Evolutionary conservation across 2,329 filamentous ascomycete species (phyloP).

Genomic region (Colletotrichum orchidophilum): DNA sequence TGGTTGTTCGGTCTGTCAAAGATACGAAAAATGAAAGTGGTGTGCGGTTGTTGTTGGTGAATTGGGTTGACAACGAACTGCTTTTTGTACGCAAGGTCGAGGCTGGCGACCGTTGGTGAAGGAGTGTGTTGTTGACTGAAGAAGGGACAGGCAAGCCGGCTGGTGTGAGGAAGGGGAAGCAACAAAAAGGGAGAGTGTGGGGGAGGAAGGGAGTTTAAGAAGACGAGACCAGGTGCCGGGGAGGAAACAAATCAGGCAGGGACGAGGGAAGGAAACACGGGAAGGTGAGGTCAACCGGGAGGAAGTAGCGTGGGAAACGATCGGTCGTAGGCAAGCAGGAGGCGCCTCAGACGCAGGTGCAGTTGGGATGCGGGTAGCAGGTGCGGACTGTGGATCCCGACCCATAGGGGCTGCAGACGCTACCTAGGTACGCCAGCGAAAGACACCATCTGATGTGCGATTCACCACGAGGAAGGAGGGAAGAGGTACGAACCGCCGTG

Average conservation of each 20-base stretch:
- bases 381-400: slow-evolving; percentile 20
- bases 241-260: slow-evolving; percentile 22
- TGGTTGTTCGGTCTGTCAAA: slow-evolving; percentile 58
- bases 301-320: slow-evolving; percentile 13
- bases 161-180: slow-evolving; percentile 30
- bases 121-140: slow-evolving; percentile 31
- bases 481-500: background rate
- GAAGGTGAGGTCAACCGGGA: slow-evolving; percentile 32
- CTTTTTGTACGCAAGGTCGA: slow-evolving; percentile 28
- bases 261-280: slow-evolving; percentile 29
- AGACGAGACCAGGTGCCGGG: slow-evolving; percentile 33
- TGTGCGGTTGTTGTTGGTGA: slow-evolving; percentile 43
- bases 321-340: background rate
- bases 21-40: slow-evolving; percentile 56
- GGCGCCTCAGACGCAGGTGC: slow-evolving; percentile 2
- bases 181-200: slow-evolving; percentile 19
- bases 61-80: slow-evolving; percentile 25
- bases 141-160: slow-evolving; percentile 31
- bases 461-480: slow-evolving; percentile 32
- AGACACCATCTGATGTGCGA: slow-evolving; percentile 18
- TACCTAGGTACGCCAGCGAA: background rate
- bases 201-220: slow-evolving; percentile 33
- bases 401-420: slow-evolving; percentile 19
- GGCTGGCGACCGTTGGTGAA: slow-evolving; percentile 36
- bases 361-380: slow-evolving; percentile 2